Base-by-base conservation (phyloP, 2,329 filamentous ascomycete species). In the Arthrinium puccinioides region DNA sequence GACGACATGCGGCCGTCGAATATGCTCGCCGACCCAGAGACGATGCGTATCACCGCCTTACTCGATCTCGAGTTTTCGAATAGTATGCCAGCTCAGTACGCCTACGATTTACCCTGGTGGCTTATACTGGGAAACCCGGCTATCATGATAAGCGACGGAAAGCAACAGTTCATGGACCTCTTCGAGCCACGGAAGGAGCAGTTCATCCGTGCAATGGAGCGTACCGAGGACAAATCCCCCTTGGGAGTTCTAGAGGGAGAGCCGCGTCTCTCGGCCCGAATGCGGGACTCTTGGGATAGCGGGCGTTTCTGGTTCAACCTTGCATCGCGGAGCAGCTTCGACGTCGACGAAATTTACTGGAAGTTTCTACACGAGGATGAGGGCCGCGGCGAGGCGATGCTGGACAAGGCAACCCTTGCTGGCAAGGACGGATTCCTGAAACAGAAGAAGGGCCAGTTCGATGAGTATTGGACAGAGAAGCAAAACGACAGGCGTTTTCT, bases 51-150 rank as follows among this genome's bases (percentile, higher is more conserved):
- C 29, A 62, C 49, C 1, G 62, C 59, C 1, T 45, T 64, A 14
- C 41, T 67, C 27, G 62, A 67, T 39, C 50, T 56, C 16, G 62
- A 66, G 45, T 67, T 63, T 32, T 62, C 61, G 30, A 62, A 69
- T 41, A 46, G 48, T 33, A 58, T 63, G 56, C 63, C 62, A 1
- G 48, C 52, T 3, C 57, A 66, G 41, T 65, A 59, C 42, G 37
- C 55, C 2, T 57, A 56, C 38, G 59, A 62, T 20, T 52, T 53
- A 35, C 61, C 63, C 15, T 63, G 56, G 57, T 66, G 62, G 62
- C 51, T 66, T 4, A 39, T 67, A 28, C 32, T 36, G 6, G 13
- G 21, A 13, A 6, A 29, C 14, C 39, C 32, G 15, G 39, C 18
- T n/a, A 24, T 21, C 26, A 4, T 20, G 9, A n/a, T n/a, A 27